Conservation (phyloP, 2,329 filamentous ascomycete species). For the Aspergillus phoenicis region DNA sequence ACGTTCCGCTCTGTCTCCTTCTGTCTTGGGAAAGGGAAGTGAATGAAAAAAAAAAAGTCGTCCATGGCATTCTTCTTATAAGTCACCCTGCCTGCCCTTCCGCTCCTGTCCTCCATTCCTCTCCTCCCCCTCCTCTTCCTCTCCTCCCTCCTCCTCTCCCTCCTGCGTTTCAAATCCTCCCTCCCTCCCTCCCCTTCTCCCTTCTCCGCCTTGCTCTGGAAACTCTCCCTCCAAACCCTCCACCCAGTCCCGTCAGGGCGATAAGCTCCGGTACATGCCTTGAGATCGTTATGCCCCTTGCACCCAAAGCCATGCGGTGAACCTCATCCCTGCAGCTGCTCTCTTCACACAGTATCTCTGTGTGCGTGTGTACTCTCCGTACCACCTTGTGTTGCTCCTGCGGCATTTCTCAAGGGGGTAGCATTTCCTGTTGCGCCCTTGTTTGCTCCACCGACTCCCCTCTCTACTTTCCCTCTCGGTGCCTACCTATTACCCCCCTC, state of each 20-base stretch:
- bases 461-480: neutral
- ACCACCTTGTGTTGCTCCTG: slow-evolving; percentile 23
- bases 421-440: slow-evolving; percentile 20
- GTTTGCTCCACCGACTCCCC: slow-evolving; percentile 22
- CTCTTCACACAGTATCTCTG: slow-evolving; percentile 9
- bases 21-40: slow-evolving; percentile 3
- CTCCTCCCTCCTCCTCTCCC: slow-evolving; percentile 11
- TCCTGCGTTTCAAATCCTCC: slow-evolving; percentile 7
- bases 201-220: slow-evolving; percentile 2
- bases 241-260: neutral
- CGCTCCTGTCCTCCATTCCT: slow-evolving; percentile 16
- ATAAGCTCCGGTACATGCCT: neutral
- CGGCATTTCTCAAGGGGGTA: slow-evolving; percentile 22
- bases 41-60: neutral
- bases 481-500: slow-evolving; percentile 13
- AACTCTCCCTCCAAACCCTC: neutral
- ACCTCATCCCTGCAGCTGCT: slow-evolving; percentile 20
- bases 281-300: slow-evolving; percentile 20
- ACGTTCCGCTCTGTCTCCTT: slow-evolving; percentile 25
- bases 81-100: slow-evolving; percentile 16
- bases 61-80: slow-evolving; percentile 24
- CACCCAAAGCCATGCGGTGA: slow-evolving; percentile 29
- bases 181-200: neutral
- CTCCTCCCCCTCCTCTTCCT: slow-evolving; percentile 10
- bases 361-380: slow-evolving; percentile 21